Base-by-base conservation (phyloP, 345 rosid species). In the Salix dunnii region DNA sequence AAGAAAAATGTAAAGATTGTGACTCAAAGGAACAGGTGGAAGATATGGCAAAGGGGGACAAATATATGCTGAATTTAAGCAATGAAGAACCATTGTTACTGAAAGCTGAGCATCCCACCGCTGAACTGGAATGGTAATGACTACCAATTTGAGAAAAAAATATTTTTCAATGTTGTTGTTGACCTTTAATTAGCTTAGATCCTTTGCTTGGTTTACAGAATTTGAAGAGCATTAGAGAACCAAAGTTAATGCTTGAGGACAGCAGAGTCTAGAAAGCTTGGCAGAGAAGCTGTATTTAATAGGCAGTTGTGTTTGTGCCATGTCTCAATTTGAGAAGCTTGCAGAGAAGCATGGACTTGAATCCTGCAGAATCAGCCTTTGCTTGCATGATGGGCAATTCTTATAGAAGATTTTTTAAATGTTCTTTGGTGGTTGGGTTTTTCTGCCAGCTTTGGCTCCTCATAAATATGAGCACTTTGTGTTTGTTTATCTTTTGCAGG, bases 401-500 rank as follows among this genome's bases (percentile, higher is more conserved):
- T 63, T 77, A 68, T 78, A 38, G 84, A 86, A 85, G 86, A 84
- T 76, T 62, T 76, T 72, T 77, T 77, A 21, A 74, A 81, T 73
- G 81, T 85, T 82, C 60, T 85, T 87, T 75, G 85, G 85, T 85
- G 68, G 70, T 79, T 67, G 76, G 83, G 78, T 75, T 74, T 80
- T 85, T 83, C 82, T 76, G 75, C 79, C 76, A 73, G 73, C 84
- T 68, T 78, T 81, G 81, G 86, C 84, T 75, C 76, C 82, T 82
- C 78, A 79, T 88, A 80, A 88, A 79, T 80, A 55, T 76, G 81
- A 74, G 81, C 85, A 65, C 79, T 80, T 81, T 84, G 68, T 85
- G 81, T 81, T 85, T 81, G 77, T 87, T 79, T 71, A 82, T 85
- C 84, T 81, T 82, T 84, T 89, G 91, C 93, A 91, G 96, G 96